phyloP scores from a whole-genome alignment of 805 yeast genomes.

The Starmerella apis region DNA sequence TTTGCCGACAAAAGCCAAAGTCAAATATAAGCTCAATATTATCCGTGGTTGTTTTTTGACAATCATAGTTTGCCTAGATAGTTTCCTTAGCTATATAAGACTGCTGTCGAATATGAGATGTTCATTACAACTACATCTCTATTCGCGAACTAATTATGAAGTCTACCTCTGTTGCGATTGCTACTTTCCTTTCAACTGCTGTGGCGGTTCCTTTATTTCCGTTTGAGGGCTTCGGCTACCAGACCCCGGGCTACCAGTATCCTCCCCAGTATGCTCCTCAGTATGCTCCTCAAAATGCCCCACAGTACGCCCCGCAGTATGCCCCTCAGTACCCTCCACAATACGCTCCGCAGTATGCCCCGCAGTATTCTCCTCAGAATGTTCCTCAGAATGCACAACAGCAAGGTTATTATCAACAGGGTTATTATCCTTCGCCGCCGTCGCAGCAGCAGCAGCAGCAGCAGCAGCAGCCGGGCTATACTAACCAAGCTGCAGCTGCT shows the following conservation, averaged over 20 bases:
- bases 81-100: no score
- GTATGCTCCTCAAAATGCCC: constrained; percentile 5
- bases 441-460: not conserved
- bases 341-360: constrained; percentile 1
- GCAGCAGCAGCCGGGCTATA: constrained; percentile 4
- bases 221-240: not conserved
- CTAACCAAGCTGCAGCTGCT: constrained; percentile 1
- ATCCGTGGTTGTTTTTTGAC: no score
- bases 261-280: not conserved
- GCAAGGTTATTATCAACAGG: not conserved
- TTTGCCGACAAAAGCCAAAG: not conserved
- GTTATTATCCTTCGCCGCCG: constrained; percentile 7
- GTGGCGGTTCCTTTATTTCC: not conserved
- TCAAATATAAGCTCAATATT: not conserved
- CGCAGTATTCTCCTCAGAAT: constrained; percentile 5
- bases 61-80: no score
- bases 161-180: not conserved
- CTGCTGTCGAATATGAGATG: no score
- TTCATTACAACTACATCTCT: no score
- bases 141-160: no score
- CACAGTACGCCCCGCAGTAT: constrained; percentile 2
- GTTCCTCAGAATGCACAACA: not conserved
- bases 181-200: constrained; percentile 1
- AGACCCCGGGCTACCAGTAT: not conserved
- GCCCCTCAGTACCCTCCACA: constrained; percentile 6